Base-by-base conservation (phyloP, 2,329 filamentous ascomycete species). In the Nemania serpens region DNA sequence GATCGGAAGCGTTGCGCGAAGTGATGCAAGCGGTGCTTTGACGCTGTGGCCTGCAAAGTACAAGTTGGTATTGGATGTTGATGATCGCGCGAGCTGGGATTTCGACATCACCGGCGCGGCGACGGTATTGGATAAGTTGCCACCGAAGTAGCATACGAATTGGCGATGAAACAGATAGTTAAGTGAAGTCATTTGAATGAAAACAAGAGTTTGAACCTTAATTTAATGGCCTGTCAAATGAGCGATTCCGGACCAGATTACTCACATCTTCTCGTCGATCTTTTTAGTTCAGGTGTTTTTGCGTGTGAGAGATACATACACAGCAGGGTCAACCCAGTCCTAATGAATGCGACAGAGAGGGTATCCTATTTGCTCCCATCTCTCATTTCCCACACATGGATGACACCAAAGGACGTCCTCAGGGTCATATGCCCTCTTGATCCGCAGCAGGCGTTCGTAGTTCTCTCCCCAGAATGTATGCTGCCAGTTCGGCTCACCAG, bases 41-140 rank as follows among this genome's bases (percentile, higher is more conserved):
- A 78, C 84, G 13, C 67, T 86, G 10, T 85, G 83, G 69, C 83
- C 83, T 0, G 84, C 82, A 0, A 75, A 75, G 17, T 87, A 86
- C 64, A 75, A 70, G 7, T 47, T 84, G 11, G 66, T 76, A 50
- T 54, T 84, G 9, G 82, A 84, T 68, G 71, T 76, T 57, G 76
- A 78, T 51, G 75, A 76, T 1, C 67, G 76, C 49, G 73, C 76
- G 0, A 72, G 64, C 37, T 65, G 78, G 45, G 76, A 77, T 20
- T 82, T 85, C 62, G 77, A 74, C 2, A 71, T 85, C 60, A 80
- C 75, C 0, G 83, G 82, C 0, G 70, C 77, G 1, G 69, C 75
- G 20, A 71, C 68, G 1, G 72, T 79, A 15, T 62, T 85, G 53
- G 82, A 71, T 36, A 81, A 58, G 25, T 47, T 71, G 39, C 68